A percentile compares a stretch with the other conserved stretches of the same genome.
Evolutionary conservation across 78 protist species (phyloP).

Genomic region (Dictyostelium brefeldianum): DNA sequence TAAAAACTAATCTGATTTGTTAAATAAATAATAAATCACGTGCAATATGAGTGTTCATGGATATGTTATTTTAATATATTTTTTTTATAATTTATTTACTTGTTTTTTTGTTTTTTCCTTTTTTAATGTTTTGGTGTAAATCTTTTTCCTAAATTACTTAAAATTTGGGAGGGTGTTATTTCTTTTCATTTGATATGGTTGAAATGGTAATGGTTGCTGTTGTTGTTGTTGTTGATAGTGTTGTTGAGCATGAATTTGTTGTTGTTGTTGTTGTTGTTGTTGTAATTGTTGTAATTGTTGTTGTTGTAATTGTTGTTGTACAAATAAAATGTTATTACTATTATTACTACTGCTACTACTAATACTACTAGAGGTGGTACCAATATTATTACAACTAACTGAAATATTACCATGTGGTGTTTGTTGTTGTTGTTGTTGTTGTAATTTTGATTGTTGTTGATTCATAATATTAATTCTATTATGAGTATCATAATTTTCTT

Average conservation of each 20-base stretch:
- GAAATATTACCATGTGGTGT: not conserved
- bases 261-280: not conserved
- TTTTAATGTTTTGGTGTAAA: not conserved
- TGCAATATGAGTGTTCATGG: too few relatives aligned
- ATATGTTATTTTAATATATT: too few relatives aligned
- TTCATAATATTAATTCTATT: slow-evolving; percentile 40
- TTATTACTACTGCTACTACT: not conserved
- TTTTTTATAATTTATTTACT: not conserved
- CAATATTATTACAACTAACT: not conserved
- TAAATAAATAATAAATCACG: too few relatives aligned
- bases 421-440: not conserved
- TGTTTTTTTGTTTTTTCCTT: not conserved
- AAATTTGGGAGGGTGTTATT: slow-evolving; percentile 43
- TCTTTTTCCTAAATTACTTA: slow-evolving; percentile 26
- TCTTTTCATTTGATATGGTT: slow-evolving; percentile 51
- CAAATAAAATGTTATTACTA: not conserved
- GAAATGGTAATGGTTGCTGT: slow-evolving; percentile 14
- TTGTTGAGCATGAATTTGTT: not conserved
- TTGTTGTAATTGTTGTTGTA: not conserved
- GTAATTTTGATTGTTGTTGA: slow-evolving; percentile 32
- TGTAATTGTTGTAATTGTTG: not conserved
- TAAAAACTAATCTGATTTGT: too few relatives aligned
- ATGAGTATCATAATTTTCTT: slow-evolving; percentile 21
- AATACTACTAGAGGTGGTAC: not conserved
- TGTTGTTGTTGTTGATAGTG: not conserved